Base-by-base conservation (phyloP, 495 filamentous ascomycete species). In the Penicillium psychrofluorescens region DNA sequence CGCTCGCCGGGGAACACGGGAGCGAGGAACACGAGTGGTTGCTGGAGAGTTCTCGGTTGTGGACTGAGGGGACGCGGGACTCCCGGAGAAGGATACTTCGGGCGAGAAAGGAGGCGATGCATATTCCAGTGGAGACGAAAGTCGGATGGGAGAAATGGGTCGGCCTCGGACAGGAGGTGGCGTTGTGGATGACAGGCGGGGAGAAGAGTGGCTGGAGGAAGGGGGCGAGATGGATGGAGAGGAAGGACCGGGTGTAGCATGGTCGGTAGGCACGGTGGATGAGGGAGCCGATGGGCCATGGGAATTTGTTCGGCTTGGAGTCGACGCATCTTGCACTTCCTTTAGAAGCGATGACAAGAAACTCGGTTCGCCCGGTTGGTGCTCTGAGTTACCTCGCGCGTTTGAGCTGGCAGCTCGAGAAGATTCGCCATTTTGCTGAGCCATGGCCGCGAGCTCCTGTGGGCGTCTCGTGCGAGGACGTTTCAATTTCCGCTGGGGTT, bases 301-400 rank as follows among this genome's bases (percentile, higher is more conserved):
- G 10, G 74, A 69, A 27, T 75, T 60, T 11, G 59, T 70, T 38
- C 79, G 78, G 29, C 78, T 77, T 1, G 81, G 63, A 39, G 60
- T 55, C 1, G 74, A 72, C 3, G 84, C 80, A 51, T 79, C 80
- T 62, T 94, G 88, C 0, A 96, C 89, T 55, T 96, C 90, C 51
- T 84, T 85, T 38, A 96, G 67, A 11, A 96, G 71, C 0, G 88
- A 89, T 33, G 86, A 82, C 4, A 95, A 65, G 62, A 95, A 95
- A 62, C 79, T 71, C 44, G 79, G 76, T 34, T 74, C 75, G 39
- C 58, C 59, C 31, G 58, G 39, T 38, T 55, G 56, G n/a, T 67
- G 58, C 40, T 56, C 44, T 50, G 66, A 0, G 32, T 56, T 22
- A 15, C 58, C 44, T 11, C 67, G 58, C 15, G 61, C 51, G 33